phyloP scores from a whole-genome alignment of 2,329 filamentous ascomycete species.

The Emmonsia crescens region DNA sequence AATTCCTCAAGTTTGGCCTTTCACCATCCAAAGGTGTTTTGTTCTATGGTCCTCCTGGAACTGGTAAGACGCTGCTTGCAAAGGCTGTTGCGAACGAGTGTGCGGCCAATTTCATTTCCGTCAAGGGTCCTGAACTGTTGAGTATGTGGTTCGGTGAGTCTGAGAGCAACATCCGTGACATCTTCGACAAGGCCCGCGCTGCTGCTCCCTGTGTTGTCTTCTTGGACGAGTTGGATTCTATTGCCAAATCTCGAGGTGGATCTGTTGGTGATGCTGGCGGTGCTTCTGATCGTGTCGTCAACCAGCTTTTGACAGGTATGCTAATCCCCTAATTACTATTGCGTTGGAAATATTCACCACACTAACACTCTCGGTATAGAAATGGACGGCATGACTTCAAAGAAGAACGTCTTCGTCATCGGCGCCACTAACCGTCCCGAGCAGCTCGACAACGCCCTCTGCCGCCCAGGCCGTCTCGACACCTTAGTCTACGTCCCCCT shows the following conservation, averaged over 20 bases:
- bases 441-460: constrained; percentile 94
- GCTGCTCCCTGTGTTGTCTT: constrained; percentile 98
- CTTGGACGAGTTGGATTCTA: constrained; percentile 96
- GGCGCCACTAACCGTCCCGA: constrained; percentile 97
- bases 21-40: constrained; percentile 96
- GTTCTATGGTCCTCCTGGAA: constrained; percentile 98
- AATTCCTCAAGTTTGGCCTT: constrained; percentile 99
- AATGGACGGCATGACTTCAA: constrained; percentile 99
- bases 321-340: constrained; percentile 12
- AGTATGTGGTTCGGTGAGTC: constrained; percentile 99
- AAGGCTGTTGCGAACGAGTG: constrained; percentile 99
- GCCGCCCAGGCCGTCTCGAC: constrained; percentile 96
- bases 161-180: constrained; percentile 98
- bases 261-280: constrained; percentile 92
- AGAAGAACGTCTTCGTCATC: constrained; percentile 99
- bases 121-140: constrained; percentile 95
- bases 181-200: constrained; percentile 98
- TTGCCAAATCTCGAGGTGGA: constrained; percentile 97
- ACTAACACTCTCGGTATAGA: constrained; percentile 47
- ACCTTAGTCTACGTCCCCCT: constrained; percentile 97
- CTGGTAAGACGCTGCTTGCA: constrained; percentile 98
- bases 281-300: constrained; percentile 98
- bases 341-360: constrained; percentile 4
- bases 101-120: constrained; percentile 97
- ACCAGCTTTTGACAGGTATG: constrained; percentile 94